Evolutionary conservation across 352 stramenopile species (phyloP).

Genomic region (Globisporangium okanoganense): DNA sequence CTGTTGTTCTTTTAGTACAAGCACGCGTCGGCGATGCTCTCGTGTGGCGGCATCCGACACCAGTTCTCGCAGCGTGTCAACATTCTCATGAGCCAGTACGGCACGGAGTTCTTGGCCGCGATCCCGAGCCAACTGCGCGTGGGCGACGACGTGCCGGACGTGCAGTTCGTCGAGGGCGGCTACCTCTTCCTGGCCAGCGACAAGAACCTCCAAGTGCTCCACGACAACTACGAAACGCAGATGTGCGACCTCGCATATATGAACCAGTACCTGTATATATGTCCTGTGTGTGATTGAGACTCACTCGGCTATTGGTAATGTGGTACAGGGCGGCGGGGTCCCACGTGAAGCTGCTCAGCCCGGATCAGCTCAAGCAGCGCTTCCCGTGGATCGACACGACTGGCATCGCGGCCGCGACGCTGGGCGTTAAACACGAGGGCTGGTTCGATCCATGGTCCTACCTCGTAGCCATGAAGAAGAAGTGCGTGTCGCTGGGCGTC

Average conservation of each 20-base stretch:
- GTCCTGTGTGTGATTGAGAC: not conserved
- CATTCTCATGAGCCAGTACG: slow-evolving; percentile 80
- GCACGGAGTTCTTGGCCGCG: slow-evolving; percentile 60
- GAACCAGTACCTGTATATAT: no score
- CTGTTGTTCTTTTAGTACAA: slow-evolving; percentile 62
- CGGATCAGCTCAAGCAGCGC: slow-evolving; percentile 42
- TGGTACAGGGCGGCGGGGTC: slow-evolving; percentile 31
- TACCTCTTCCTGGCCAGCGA: slow-evolving; percentile 80
- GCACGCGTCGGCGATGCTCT: slow-evolving; percentile 73
- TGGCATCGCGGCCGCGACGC: slow-evolving; percentile 47
- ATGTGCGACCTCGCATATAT: no score
- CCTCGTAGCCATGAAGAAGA: slow-evolving; percentile 70
- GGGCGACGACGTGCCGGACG: slow-evolving; percentile 54
- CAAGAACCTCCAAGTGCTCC: slow-evolving; percentile 49
- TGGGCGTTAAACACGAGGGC: slow-evolving; percentile 69
- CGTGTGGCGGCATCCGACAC: slow-evolving; percentile 71
- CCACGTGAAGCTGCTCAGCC: slow-evolving; percentile 50
- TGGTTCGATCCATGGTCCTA: slow-evolving; percentile 87
- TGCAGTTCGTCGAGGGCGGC: slow-evolving; percentile 77
- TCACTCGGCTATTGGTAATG: not conserved
- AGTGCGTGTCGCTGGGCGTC: slow-evolving; percentile 65
- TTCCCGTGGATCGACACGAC: slow-evolving; percentile 80
- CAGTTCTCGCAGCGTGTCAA: slow-evolving; percentile 80
- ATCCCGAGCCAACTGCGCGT: slow-evolving; percentile 51
- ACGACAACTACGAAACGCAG: slow-evolving; percentile 56